These are phyloP conservation scores for Leptosphaerulina australis DNA, from an alignment of 2,329 filamentous ascomycete genomes.

Conservation along the genomic window DNA sequence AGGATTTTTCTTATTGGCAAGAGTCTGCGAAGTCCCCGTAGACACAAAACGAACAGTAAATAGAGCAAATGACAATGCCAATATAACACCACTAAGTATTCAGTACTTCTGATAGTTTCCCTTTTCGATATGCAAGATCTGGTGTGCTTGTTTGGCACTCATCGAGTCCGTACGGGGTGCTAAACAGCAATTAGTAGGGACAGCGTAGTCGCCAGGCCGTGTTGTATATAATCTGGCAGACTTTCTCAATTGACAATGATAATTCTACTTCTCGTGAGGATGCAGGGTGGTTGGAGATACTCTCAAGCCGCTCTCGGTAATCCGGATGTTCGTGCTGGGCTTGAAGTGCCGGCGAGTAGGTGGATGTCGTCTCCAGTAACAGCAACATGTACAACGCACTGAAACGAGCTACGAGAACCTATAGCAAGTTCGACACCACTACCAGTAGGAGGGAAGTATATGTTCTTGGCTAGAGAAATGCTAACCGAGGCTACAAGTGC, in stretches of 20 bases:
- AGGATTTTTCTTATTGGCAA: too few relatives aligned
- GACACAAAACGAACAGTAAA: too few relatives aligned
- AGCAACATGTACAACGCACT: conserved; percentile 55
- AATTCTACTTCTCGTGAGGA: conserved; percentile 21
- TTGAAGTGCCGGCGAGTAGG: conserved; percentile 53
- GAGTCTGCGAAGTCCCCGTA: too few relatives aligned
- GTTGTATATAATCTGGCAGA: conserved; percentile 12
- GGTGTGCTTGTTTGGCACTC: conserved; percentile 49
- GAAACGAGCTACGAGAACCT: conserved; percentile 55
- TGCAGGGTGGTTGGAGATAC: conserved; percentile 34
- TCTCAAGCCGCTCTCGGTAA: conserved; percentile 42
- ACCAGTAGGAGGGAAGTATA: conserved; percentile 56
- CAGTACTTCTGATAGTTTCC: conserved; percentile 57
- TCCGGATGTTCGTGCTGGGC: conserved; percentile 56
- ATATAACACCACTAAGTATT: too few relatives aligned
- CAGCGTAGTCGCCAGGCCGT: too few relatives aligned
- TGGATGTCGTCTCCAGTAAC: conserved; percentile 56
- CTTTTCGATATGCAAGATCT: conserved; percentile 57
- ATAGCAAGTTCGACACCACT: conserved; percentile 47
- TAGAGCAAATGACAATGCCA: too few relatives aligned
- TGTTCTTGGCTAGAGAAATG: conserved; percentile 31
- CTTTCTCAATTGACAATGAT: conserved; percentile 21
- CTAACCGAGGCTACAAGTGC: background rate
- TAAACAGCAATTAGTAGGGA: background rate
- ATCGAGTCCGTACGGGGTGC: conserved; percentile 18